Evolutionary conservation across 2,329 filamentous ascomycete genomes (phyloP).

Genomic region (Bipolaris zeicola): DNA sequence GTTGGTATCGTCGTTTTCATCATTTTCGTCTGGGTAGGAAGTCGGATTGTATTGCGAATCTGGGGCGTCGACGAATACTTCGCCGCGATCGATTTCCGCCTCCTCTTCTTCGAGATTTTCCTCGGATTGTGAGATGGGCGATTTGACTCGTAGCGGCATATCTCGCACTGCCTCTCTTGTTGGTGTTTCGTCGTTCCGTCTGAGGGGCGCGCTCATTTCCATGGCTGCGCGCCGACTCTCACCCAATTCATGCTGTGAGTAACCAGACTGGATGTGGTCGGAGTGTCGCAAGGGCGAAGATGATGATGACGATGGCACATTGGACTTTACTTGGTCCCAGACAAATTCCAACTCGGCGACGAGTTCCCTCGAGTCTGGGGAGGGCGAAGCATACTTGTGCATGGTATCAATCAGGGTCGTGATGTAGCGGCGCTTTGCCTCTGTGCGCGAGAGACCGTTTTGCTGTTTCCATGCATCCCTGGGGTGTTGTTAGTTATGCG

Average conservation of each 20-base stretch:
- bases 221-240: constrained; percentile 49
- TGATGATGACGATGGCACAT: constrained; percentile 66
- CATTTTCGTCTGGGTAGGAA: constrained; percentile 14
- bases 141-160: constrained; percentile 64
- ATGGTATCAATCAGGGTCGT: constrained; percentile 94
- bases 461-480: constrained; percentile 95
- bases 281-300: constrained; percentile 49
- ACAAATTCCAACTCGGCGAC: constrained; percentile 97
- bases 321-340: constrained; percentile 96
- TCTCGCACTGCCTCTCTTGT: background rate
- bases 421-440: constrained; percentile 93
- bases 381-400: constrained; percentile 89
- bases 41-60: constrained; percentile 51
- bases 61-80: constrained; percentile 57
- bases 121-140: constrained; percentile 78
- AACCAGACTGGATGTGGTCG: constrained; percentile 37
- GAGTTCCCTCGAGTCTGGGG: constrained; percentile 82
- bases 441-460: constrained; percentile 79
- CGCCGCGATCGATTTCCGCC: constrained; percentile 38
- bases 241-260: constrained; percentile 43
- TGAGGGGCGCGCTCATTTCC: constrained; percentile 18
- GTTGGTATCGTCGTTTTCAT: constrained; percentile 1
- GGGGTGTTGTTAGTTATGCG: constrained; percentile 2
- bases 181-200: constrained; percentile 3
- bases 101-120: constrained; percentile 57